Evolutionary conservation across 352 stramenopile species (phyloP).

Genomic region (Pelagophyceae sp.): DNA sequence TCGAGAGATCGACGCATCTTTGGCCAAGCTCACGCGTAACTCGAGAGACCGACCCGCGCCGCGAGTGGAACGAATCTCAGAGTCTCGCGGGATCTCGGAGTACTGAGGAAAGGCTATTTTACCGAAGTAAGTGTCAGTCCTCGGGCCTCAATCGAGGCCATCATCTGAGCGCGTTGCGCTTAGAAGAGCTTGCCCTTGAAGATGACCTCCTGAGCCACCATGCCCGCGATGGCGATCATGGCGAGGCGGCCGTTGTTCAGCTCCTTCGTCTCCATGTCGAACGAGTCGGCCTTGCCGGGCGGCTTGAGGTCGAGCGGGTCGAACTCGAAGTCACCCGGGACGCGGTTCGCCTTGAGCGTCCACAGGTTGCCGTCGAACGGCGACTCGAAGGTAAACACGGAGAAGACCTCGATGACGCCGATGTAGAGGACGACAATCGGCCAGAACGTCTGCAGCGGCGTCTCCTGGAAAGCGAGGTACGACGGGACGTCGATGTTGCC

Average conservation of each 20-base stretch:
- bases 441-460: conserved; percentile 21
- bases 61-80: too few relatives aligned
- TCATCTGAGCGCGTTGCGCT: neutral
- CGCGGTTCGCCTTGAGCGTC: conserved; percentile 17
- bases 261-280: conserved; percentile 36
- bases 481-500: conserved; percentile 30
- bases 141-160: neutral
- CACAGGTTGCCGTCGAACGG: conserved; percentile 15
- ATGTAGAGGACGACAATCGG: conserved; percentile 29
- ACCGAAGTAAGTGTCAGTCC: neutral
- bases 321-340: conserved; percentile 23
- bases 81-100: too few relatives aligned
- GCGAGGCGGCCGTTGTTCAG: conserved; percentile 40
- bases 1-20: neutral
- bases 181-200: conserved; percentile 22
- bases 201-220: conserved; percentile 26
- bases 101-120: too few relatives aligned
- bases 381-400: conserved; percentile 31
- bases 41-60: too few relatives aligned
- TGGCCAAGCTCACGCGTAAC: neutral
- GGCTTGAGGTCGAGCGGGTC: conserved; percentile 27
- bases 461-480: conserved; percentile 31
- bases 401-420: conserved; percentile 34
- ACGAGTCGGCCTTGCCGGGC: neutral
- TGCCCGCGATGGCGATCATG: conserved; percentile 32